Percentiles rank a stretch among this genome's conserved stretches.
Evolutionary conservation across 139 green algal genomes (phyloP).

Genomic region (Desmodesmus armatus): DNA sequence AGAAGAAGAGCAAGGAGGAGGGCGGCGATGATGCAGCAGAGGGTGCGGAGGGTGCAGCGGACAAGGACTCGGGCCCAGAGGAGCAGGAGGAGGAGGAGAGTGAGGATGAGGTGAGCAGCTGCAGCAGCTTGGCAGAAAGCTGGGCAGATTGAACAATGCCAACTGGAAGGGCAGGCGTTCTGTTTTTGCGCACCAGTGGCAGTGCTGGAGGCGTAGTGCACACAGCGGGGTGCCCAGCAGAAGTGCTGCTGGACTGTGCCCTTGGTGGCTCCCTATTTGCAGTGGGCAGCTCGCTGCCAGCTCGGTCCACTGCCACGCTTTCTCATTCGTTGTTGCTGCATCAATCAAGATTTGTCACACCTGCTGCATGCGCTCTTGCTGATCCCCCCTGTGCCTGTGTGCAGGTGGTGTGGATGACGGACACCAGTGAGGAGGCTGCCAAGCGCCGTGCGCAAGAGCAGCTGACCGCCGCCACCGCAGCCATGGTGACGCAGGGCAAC

Average conservation of each 20-base stretch:
- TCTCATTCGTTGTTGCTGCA: not conserved
- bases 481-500: constrained; percentile 91
- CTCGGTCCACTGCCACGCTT: no score
- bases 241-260: no score
- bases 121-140: no score
- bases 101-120: constrained; percentile 46
- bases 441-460: constrained; percentile 86
- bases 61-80: constrained; percentile 32
- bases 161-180: not conserved
- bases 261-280: no score
- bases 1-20: constrained; percentile 58
- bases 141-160: no score
- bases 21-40: constrained; percentile 48
- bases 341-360: not conserved
- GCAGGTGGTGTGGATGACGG: constrained; percentile 91
- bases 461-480: constrained; percentile 86
- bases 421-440: constrained; percentile 89
- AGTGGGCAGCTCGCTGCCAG: no score
- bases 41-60: constrained; percentile 53
- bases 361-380: constrained; percentile 53
- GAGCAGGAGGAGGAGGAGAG: constrained; percentile 57
- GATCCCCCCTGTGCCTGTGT: not conserved
- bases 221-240: not conserved
- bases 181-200: not conserved
- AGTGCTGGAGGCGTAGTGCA: not conserved